Base-by-base conservation (phyloP, 345 rosid genomes). In the Ricinus communis region DNA sequence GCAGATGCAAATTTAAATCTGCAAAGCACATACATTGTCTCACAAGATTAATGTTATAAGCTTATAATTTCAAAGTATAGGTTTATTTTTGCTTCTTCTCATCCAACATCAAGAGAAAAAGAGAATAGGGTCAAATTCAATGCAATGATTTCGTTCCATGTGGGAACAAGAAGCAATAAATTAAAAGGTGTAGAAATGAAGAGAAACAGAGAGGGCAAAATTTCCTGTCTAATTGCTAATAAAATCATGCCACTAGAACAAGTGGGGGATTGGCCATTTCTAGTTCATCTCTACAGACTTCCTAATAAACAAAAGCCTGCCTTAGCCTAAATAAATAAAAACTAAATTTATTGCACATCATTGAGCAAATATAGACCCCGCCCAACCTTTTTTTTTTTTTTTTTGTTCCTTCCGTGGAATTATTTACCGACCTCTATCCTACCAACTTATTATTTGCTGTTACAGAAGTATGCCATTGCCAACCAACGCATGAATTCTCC, bases 301-400 rank as follows among this genome's bases (percentile, higher is more conserved):
- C 25, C 72, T 71, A 13, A 40, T 54, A 1, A 16, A 72, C 49
- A 45, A 56, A 51, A 47, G 10, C 70, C 62, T 33, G 58, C 66
- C 73, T 46, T 58, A 25, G 9, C n/a, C n/a, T n/a, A n/a, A 33
- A 2, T 33, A 56, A 57, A 85, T 77, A 71, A 3, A 27, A 63
- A 51, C 81, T 67, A 68, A 30, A n/a, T 71, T 73, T 74, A 76
- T 81, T 80, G 70, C 73, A 78, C 82, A 76, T 62, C 49, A 14
- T 45, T 46, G 53, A 84, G 77, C 77, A 67, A 74, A 79, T 64
- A 33, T 61, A 49, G 55, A 52, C 51, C 36, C 60, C 45, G 43
- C 8, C 8, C 22, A 33, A n/a, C n/a, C n/a, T n/a, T n/a, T n/a
- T n/a, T n/a, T n/a, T n/a, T n/a, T n/a, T n/a, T n/a, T n/a, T n/a